phyloP scores from a whole-genome alignment of 306 rosid species.

The Quercus cerris region DNA sequence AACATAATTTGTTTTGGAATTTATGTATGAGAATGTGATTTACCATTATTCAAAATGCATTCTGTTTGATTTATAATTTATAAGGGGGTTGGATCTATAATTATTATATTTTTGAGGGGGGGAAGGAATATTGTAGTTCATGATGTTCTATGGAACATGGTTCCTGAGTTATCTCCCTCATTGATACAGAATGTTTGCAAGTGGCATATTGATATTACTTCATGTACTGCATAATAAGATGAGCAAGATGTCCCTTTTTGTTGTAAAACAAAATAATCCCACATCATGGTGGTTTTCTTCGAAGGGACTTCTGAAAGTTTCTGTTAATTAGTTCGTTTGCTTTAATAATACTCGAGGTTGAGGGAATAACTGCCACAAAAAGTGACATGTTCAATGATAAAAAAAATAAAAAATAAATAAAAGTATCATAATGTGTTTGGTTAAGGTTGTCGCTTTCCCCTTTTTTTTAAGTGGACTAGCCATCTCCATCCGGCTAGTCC shows the following conservation, averaged over 20 bases:
- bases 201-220: no score
- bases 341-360: background rate
- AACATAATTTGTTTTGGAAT: slow-evolving; percentile 61
- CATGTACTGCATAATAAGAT: no score
- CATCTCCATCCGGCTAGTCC: no score
- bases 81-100: no score
- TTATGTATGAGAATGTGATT: slow-evolving; percentile 44
- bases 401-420: background rate
- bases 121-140: no score
- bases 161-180: no score
- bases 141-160: no score
- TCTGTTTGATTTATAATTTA: background rate
- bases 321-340: background rate
- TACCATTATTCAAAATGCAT: slow-evolving; percentile 8
- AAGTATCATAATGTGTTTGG: background rate
- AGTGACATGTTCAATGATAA: background rate
- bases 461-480: background rate
- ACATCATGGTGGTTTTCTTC: background rate
- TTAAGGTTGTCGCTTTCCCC: background rate
- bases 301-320: background rate
- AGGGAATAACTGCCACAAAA: background rate
- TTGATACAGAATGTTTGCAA: no score
- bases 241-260: no score
- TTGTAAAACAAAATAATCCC: no score
- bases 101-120: no score